Conservation (phyloP, 441 rosid genomes). For the Gossypium davidsonii region DNA sequence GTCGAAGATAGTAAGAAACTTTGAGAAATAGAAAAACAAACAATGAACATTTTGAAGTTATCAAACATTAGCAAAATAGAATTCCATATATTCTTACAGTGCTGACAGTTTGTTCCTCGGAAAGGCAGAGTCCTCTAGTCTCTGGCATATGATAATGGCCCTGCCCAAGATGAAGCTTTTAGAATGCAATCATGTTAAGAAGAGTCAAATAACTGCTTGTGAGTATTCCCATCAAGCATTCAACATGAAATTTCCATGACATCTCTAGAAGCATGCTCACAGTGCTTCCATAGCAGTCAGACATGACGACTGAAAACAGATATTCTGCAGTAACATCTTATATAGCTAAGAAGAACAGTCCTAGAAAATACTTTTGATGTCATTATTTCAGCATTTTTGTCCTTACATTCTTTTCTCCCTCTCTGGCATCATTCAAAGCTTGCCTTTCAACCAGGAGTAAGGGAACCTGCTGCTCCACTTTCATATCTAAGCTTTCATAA, state of each 20-base stretch:
- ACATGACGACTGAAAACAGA: neutral
- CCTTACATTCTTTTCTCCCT: conserved; percentile 68
- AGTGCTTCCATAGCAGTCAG: neutral
- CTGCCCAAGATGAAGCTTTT: conserved; percentile 25
- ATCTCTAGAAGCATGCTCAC: neutral
- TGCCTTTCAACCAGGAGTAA: conserved; percentile 67
- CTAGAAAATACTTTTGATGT: neutral
- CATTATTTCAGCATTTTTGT: conserved; percentile 1
- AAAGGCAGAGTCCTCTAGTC: conserved; percentile 78
- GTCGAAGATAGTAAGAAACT: conserved; percentile 14
- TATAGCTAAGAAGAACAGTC: neutral
- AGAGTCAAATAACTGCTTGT: neutral
- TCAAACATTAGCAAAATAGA: neutral
- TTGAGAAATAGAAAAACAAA: neutral
- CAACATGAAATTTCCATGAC: neutral
- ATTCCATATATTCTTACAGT: conserved; percentile 34
- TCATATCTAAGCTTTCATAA: conserved; percentile 57
- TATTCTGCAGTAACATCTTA: neutral
- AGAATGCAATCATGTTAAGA: conserved; percentile 12
- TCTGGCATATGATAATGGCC: conserved; percentile 86
- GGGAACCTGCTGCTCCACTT: conserved; percentile 61
- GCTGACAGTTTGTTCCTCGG: conserved; percentile 72
- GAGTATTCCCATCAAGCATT: neutral
- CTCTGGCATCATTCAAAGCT: conserved; percentile 72
- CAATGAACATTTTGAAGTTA: neutral